phyloP scores from a whole-genome alignment of 345 rosid species.

The Citrus unshiu region DNA sequence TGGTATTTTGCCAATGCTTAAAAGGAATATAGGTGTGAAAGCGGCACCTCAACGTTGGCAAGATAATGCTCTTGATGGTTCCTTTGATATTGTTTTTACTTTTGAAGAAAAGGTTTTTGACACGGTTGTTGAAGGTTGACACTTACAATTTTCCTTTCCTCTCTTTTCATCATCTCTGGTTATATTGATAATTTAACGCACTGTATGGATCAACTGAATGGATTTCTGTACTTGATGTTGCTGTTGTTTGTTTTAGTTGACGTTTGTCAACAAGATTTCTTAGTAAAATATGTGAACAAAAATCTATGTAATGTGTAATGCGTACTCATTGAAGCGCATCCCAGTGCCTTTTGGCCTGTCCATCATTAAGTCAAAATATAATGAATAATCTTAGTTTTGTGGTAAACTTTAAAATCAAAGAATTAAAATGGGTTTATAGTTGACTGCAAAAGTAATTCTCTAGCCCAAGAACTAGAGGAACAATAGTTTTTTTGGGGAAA shows the following conservation, averaged over 20 bases:
- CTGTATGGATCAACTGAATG: not conserved
- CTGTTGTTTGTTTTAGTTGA: not conserved
- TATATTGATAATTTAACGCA: not conserved
- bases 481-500: not conserved
- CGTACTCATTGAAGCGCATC: not conserved
- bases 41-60: conserved; percentile 97
- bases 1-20: conserved; percentile 94
- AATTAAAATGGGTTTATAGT: not conserved
- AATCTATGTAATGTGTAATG: not conserved
- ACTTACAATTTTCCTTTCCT: not conserved
- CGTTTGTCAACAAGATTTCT: too few relatives aligned
- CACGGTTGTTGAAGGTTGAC: conserved; percentile 75
- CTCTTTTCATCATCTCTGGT: not conserved
- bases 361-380: not conserved
- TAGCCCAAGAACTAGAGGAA: not conserved
- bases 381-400: not conserved
- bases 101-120: conserved; percentile 97
- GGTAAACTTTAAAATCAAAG: not conserved
- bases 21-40: conserved; percentile 74
- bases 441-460: not conserved
- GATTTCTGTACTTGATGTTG: not conserved
- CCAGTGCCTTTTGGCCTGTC: not conserved
- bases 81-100: conserved; percentile 67
- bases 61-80: conserved; percentile 86
- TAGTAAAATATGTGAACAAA: not conserved